Percentiles rank a stretch among this genome's conserved stretches.
These are phyloP conservation scores for Nakazawaea populi DNA, from an alignment of 805 yeast species.

Conservation along the genomic window DNA sequence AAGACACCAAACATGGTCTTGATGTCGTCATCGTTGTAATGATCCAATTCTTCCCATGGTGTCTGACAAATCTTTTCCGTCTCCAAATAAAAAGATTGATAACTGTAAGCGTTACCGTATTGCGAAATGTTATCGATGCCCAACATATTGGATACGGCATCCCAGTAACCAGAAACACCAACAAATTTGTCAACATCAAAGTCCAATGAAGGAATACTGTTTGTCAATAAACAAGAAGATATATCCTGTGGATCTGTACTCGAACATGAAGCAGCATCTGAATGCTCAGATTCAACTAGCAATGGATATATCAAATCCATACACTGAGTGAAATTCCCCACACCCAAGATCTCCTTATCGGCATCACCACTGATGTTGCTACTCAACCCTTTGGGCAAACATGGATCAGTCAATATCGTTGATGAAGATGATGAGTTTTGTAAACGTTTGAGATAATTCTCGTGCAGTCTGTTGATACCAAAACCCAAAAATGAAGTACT, in stretches of 20 bases:
- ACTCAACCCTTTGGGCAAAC: slow-evolving; percentile 43
- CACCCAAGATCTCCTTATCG: slow-evolving; percentile 34
- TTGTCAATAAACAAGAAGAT: slow-evolving; percentile 45
- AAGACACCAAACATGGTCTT: slow-evolving; percentile 22
- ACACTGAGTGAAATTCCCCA: slow-evolving; percentile 46
- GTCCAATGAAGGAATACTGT: slow-evolving; percentile 50
- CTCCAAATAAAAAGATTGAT: slow-evolving; percentile 33
- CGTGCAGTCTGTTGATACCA: slow-evolving; percentile 54
- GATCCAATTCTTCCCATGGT: slow-evolving; percentile 30
- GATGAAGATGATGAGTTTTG: slow-evolving; percentile 10
- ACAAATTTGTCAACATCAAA: slow-evolving; percentile 50
- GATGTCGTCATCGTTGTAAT: slow-evolving; percentile 24
- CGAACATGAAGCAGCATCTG: slow-evolving; percentile 16
- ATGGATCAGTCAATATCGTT: slow-evolving; percentile 38
- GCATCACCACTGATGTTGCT: slow-evolving; percentile 5
- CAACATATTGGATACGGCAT: slow-evolving; percentile 44
- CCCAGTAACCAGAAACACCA: slow-evolving; percentile 68
- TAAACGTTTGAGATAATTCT: slow-evolving; percentile 35
- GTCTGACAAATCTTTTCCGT: slow-evolving; percentile 44
- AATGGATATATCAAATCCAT: slow-evolving; percentile 40
- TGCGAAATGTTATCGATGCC: slow-evolving; percentile 21
- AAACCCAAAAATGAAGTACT: slow-evolving; percentile 55
- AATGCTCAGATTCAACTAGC: slow-evolving; percentile 18
- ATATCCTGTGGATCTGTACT: slow-evolving; percentile 19
- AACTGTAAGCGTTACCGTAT: slow-evolving; percentile 37